phyloP scores from a whole-genome alignment of 164 flowering plant genomes.

The Euptelea pleiosperma region DNA sequence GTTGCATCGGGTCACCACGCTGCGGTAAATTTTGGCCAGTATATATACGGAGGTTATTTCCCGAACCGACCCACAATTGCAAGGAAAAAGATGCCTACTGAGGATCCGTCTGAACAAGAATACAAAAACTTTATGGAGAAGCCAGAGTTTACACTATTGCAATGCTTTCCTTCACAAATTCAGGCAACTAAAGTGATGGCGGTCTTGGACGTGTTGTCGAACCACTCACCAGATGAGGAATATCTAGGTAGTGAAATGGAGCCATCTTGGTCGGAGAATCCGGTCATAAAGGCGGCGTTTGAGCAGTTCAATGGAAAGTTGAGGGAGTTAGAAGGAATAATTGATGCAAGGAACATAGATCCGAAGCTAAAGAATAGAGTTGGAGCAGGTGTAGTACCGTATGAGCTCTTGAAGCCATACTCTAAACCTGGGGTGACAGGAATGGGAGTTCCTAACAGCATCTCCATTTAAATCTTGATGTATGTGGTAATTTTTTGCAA shows the following conservation, averaged over 20 bases:
- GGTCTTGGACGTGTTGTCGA: slow-evolving; percentile 24
- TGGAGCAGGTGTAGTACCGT: slow-evolving; percentile 33
- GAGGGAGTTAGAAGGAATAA: slow-evolving; percentile 26
- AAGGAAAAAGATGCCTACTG: slow-evolving; percentile 39
- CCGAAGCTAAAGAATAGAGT: slow-evolving; percentile 20
- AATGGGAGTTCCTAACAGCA: too few relatives aligned
- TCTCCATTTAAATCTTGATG: too few relatives aligned
- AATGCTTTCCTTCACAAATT: slow-evolving; percentile 19
- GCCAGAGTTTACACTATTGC: slow-evolving; percentile 20
- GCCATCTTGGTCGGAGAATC: slow-evolving; percentile 21
- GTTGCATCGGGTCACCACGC: slow-evolving; percentile 33
- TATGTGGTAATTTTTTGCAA: too few relatives aligned
- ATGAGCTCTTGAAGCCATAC: slow-evolving; percentile 27
- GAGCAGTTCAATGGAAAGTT: slow-evolving; percentile 20
- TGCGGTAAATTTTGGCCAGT: slow-evolving; percentile 36
- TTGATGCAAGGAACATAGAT: slow-evolving; percentile 29
- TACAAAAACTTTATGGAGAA: slow-evolving; percentile 11
- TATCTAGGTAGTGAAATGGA: slow-evolving; percentile 23
- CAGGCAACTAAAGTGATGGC: slow-evolving; percentile 34
- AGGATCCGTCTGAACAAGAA: slow-evolving; percentile 30
- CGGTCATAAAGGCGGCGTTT: slow-evolving; percentile 16
- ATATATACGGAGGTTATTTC: slow-evolving; percentile 28
- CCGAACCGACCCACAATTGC: slow-evolving; percentile 28
- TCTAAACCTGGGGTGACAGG: slow-evolving; percentile 31
- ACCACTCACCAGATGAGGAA: slow-evolving; percentile 34